Conservation (phyloP, 2,329 filamentous ascomycete genomes). For the Diaporthe citri region DNA sequence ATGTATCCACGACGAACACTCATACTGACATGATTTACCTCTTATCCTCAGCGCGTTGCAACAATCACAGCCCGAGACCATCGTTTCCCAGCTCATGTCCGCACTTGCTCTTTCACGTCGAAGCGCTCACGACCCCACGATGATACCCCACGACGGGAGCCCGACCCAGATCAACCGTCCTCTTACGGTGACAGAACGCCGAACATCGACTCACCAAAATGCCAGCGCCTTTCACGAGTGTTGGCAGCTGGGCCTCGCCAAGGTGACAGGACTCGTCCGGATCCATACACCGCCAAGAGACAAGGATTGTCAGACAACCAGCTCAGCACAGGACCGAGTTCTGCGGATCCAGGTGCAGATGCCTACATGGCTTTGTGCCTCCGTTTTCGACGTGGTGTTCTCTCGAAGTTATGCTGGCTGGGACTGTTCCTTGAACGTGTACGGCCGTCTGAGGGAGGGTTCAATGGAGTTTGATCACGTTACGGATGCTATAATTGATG, state of each 20-base stretch:
- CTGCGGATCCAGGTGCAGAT: not conserved
- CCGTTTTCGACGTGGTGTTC: not conserved
- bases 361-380: not conserved
- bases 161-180: rapidly evolving
- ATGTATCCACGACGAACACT: not conserved
- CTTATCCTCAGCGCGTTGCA: not conserved
- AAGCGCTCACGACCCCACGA: no score
- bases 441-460: rapidly evolving
- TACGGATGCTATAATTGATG: rapidly evolving
- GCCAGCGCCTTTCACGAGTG: not conserved
- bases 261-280: not conserved
- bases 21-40: not conserved
- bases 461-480: not conserved
- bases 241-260: not conserved
- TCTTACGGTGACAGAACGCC: rapidly evolving
- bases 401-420: not conserved
- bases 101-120: not conserved
- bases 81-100: not conserved
- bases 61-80: not conserved
- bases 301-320: not conserved
- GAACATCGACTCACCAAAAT: not conserved
- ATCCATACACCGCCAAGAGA: not conserved
- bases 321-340: not conserved
- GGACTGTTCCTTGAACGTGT: not conserved
- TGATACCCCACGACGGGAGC: not conserved